Base-by-base conservation (phyloP, 2,329 filamentous ascomycete species). In the Verticillium klebahnii region DNA sequence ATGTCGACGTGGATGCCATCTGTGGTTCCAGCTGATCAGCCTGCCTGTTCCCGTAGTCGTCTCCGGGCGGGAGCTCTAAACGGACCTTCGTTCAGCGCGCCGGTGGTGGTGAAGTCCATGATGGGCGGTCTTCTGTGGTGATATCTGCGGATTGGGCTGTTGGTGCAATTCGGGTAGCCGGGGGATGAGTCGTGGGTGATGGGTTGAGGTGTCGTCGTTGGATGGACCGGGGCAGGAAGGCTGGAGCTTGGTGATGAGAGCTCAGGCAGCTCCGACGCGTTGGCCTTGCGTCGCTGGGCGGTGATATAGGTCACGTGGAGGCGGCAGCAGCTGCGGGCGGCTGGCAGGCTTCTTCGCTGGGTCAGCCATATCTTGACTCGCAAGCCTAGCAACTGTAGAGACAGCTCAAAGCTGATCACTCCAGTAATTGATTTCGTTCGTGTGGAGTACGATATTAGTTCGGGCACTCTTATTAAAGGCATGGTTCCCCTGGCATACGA, bases 1-100 rank as follows among this genome's bases (percentile, higher is more conserved):
- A 99, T 99, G 75, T 99, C 95, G 70, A 99, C 85, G 77, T 99
- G 95, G 76, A 99, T 98, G 76, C 95, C 95, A 93, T 99, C 95
- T 98, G 72, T 57, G 61, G 45, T 55, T 59, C 45, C 19, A 23
- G 19, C 45, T 25, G 11, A 25, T 52, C 45, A 52, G 45, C 45
- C 23, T 52, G n/a, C 45, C 19, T 23, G 45, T 52, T 52, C 45
- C 17, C 2, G 9, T 50, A 19, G 60, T 56, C 7, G 17, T 29
- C 29, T 71, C 64, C 58, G 50, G n/a, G 39, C 34, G 31, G 62
- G 50, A 19, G 8, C 37, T 37, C n/a, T n/a, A 57, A 58, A 69
- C 73, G 68, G 76, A 88, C 87, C 87, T 81, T 89, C 85, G 69
- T 84, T 88, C 69, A 89, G 74, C 69, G 81, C 80, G 72, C 87